These are phyloP conservation scores for Hypoxylon fragiforme DNA, from an alignment of 495 filamentous ascomycete species.

Conservation along the genomic window DNA sequence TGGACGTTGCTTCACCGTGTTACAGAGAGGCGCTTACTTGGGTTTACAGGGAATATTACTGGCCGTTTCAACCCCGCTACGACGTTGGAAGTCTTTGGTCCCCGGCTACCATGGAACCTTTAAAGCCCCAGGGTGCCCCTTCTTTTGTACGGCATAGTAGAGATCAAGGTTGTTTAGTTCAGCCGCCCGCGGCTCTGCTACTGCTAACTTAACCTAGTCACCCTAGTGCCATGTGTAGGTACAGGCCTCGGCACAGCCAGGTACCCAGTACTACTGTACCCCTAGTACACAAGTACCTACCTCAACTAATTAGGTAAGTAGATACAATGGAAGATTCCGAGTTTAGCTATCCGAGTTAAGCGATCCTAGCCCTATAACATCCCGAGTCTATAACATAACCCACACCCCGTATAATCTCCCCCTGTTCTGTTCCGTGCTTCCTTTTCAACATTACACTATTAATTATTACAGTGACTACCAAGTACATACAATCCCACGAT, in stretches of 20 bases:
- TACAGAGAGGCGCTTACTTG: constrained; percentile 37
- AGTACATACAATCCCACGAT: constrained; percentile 16
- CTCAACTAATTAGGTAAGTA: no score
- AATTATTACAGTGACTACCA: no score
- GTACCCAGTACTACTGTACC: no score
- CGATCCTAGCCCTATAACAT: constrained; percentile 7
- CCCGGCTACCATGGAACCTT: constrained; percentile 25
- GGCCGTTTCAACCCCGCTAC: constrained; percentile 15
- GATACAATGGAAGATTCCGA: constrained; percentile 18
- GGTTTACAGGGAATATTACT: constrained; percentile 25
- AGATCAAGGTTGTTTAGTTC: no score
- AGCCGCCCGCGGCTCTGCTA: constrained; percentile 30
- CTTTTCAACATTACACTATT: no score
- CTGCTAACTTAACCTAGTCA: no score
- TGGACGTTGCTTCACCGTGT: constrained; percentile 37
- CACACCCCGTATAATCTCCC: constrained; percentile 27
- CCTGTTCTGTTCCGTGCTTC: constrained; percentile 25
- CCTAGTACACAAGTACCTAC: background rate
- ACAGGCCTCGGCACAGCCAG: no score
- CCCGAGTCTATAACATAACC: no score
- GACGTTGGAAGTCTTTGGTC: constrained; percentile 21
- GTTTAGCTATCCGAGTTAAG: constrained; percentile 1
- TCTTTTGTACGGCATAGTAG: constrained; percentile 16
- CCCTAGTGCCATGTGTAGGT: no score
- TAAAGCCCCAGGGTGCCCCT: no score